Percentiles rank a stretch among this genome's conserved stretches.
Conservation (phyloP, 345 rosid genomes). For the Eucalyptus sp. region DNA sequence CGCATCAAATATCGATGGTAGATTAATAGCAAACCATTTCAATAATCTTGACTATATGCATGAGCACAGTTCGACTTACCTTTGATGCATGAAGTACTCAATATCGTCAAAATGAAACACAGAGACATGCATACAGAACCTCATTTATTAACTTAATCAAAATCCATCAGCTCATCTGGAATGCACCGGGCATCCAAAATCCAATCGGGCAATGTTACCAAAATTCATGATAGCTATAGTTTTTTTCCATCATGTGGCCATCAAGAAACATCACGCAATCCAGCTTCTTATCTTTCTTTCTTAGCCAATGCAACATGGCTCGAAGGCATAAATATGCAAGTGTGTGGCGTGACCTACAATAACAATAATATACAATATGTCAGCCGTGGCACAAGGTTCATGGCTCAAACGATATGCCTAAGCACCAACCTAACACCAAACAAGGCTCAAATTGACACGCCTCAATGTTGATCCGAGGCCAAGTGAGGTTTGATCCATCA, state of each 20-base stretch:
- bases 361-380: neutral
- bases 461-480: neutral
- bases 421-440: neutral
- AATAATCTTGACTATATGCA: no score
- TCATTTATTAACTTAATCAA: no score
- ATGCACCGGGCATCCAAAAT: accelerated
- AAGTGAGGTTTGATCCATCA: neutral
- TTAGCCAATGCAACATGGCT: neutral
- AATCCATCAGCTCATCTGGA: no score
- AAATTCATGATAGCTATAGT: no score
- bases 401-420: neutral
- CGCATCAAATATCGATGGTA: accelerated
- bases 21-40: no score
- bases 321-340: neutral
- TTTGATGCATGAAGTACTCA: no score
- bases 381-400: accelerated
- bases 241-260: neutral
- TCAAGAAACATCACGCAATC: no score
- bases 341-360: neutral
- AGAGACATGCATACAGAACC: accelerated
- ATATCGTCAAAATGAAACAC: no score
- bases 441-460: accelerated
- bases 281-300: neutral
- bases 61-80: no score
- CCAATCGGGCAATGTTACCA: no score